Base-by-base conservation (phyloP, 2,329 filamentous ascomycete species). In the Alternaria triticina region DNA sequence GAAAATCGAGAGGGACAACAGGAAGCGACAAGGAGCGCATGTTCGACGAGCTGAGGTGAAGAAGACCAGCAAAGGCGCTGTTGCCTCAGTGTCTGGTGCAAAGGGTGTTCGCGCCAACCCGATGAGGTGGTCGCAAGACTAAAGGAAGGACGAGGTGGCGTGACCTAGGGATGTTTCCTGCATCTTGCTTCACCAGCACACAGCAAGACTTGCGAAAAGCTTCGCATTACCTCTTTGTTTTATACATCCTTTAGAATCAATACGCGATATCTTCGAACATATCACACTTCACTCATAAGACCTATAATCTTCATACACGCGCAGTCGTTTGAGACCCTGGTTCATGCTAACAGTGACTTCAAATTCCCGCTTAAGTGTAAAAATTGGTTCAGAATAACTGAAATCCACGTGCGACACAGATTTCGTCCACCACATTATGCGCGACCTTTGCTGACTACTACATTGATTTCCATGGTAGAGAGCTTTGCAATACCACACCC, bases 81-180 rank as follows among this genome's bases (percentile, higher is more conserved):
- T 30, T 20, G 27, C 36, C 10, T 44, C 57, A 8, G 15, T 8
- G 13, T 5, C 46, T 1, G 23, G 25, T 45, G 20, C 12, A 5
- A 33, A 30, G 3, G 44, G 20, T 3, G 20, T 36, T 33, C 49
- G 44, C 4, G 60, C 60, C n/a, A 59, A 54, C 9, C 60, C 60
- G 7, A 51, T 62, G 9, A 43, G 57, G 13, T 62, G 60, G 60
- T 59, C 50, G 12, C 56, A 62, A 27, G 44, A 62, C 12, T 62
- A 27, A 22, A 17, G 6, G 5, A 6, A 23, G 20, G 20, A 51
- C 1, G 49, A 20, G 5, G n/a, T 3, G 36, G 36, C 10, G n/a
- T 40, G 36, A 3, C 36, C 0, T 40, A 3, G n/a, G 1, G 1
- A 40, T 1, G 1, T 40, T 40, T 3, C 36, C 36, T 40, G 36